phyloP scores from a whole-genome alignment of 2,329 filamentous ascomycete species.

The Stagonosporopsis vannaccii region DNA sequence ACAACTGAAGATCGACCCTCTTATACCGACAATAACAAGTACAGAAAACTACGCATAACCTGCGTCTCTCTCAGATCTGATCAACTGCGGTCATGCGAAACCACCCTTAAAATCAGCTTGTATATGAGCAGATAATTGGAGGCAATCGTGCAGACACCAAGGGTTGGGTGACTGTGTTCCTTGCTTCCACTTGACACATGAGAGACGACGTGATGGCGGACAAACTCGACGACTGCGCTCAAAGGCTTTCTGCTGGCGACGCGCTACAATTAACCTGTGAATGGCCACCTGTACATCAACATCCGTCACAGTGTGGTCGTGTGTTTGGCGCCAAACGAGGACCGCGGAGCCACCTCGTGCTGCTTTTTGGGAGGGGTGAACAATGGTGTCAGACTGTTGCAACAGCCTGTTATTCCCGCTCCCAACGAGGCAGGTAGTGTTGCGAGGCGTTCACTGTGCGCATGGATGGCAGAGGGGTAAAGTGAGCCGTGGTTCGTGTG shows the following conservation, averaged over 20 bases:
- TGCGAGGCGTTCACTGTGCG: neutral
- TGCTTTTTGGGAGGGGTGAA: neutral
- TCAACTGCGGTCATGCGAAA: too few species aligned
- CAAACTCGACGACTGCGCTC: too few species aligned
- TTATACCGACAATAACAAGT: neutral
- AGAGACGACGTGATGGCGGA: too few species aligned
- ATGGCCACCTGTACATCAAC: neutral
- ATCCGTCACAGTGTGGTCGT: neutral
- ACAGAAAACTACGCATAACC: neutral
- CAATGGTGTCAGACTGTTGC: neutral
- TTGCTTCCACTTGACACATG: too few species aligned
- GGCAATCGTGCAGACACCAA: too few species aligned
- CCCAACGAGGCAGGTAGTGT: constrained; percentile 14
- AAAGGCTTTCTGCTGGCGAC: neutral
- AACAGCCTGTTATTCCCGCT: neutral
- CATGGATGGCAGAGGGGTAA: neutral
- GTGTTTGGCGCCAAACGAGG: neutral
- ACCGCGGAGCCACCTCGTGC: neutral
- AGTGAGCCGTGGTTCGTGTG: neutral
- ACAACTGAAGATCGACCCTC: neutral
- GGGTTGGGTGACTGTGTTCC: neutral
- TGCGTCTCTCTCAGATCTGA: too few species aligned
- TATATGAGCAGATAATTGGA: neutral
- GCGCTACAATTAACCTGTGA: neutral
- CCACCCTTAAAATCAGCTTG: too few species aligned